phyloP scores from a whole-genome alignment of 1,284 basidiomycete genomes.

The Stygiomarasmius scandens region DNA sequence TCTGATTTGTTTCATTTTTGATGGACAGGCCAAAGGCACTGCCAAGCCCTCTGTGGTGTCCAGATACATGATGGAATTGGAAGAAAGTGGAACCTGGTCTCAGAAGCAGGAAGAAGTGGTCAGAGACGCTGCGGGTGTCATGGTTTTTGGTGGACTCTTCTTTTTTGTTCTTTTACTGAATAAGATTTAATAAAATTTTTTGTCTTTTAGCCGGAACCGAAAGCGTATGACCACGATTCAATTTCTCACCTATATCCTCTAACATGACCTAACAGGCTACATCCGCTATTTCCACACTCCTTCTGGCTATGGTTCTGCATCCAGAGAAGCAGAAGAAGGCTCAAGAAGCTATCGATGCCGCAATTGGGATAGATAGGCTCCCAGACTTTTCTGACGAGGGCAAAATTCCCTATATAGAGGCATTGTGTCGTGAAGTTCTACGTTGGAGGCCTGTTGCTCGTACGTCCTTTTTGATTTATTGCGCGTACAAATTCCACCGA shows the following conservation, averaged over 20 bases:
- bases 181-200: too few relatives aligned
- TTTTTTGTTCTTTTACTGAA: too few relatives aligned
- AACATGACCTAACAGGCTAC: not conserved
- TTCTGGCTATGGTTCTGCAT: not conserved
- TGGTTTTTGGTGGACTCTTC: too few relatives aligned
- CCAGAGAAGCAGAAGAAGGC: conserved; percentile 3
- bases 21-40: conserved; percentile 13
- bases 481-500: too few relatives aligned
- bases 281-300: not conserved
- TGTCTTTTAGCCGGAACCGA: too few relatives aligned
- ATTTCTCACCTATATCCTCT: too few relatives aligned
- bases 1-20: not conserved
- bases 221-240: too few relatives aligned
- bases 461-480: too few relatives aligned
- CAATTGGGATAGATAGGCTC: not conserved
- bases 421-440: not conserved
- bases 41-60: conserved; percentile 13
- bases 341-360: not conserved
- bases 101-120: conserved; percentile 3
- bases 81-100: conserved; percentile 13
- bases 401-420: not conserved
- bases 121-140: too few relatives aligned
- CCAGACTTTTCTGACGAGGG: not conserved
- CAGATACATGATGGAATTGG: conserved; percentile 7
- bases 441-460: not conserved